Conservation (phyloP, 2,329 filamentous ascomycete species). For the Fusarium heterosporum region DNA sequence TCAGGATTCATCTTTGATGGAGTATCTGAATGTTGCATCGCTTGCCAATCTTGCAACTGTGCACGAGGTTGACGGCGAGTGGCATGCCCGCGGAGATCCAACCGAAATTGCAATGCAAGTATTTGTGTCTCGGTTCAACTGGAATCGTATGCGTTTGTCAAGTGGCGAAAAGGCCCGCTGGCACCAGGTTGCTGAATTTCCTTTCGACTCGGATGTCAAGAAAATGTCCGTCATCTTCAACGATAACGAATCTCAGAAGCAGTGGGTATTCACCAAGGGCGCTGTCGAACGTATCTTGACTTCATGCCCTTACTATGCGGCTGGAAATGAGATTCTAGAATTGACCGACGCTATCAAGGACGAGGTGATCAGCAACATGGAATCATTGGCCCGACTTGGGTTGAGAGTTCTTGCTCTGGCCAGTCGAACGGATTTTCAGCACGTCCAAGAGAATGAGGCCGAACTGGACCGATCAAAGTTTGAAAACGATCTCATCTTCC, state of each 20-base stretch:
- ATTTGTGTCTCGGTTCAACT: slow-evolving; percentile 75
- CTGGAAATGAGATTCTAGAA: slow-evolving; percentile 56
- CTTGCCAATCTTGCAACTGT: slow-evolving; percentile 75
- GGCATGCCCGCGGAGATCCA: slow-evolving; percentile 74
- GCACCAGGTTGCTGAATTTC: slow-evolving; percentile 74
- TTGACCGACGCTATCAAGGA: slow-evolving; percentile 66
- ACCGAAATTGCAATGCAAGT: slow-evolving; percentile 79
- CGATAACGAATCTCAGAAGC: slow-evolving; percentile 53
- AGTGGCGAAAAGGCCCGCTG: slow-evolving; percentile 63
- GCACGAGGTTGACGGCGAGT: slow-evolving; percentile 64
- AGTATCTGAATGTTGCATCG: slow-evolving; percentile 72
- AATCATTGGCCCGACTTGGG: slow-evolving; percentile 72
- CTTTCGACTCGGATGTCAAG: slow-evolving; percentile 80
- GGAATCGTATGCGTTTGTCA: slow-evolving; percentile 66
- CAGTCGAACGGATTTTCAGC: slow-evolving; percentile 58
- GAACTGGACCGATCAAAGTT: slow-evolving; percentile 65
- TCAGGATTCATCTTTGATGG: slow-evolving; percentile 61
- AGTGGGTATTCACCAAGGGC: slow-evolving; percentile 71
- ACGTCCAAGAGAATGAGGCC: slow-evolving; percentile 52
- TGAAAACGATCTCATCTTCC: slow-evolving; percentile 72
- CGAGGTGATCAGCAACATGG: slow-evolving; percentile 75
- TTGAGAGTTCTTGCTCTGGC: slow-evolving; percentile 77
- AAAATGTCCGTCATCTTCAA: slow-evolving; percentile 80
- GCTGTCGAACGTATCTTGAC: slow-evolving; percentile 77
- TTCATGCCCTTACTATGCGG: slow-evolving; percentile 66